Evolutionary conservation across 495 filamentous ascomycete species (phyloP), one percentile per base, ranked within the genome.

Genomic region (Annulohypoxylon maeteangense): DNA sequence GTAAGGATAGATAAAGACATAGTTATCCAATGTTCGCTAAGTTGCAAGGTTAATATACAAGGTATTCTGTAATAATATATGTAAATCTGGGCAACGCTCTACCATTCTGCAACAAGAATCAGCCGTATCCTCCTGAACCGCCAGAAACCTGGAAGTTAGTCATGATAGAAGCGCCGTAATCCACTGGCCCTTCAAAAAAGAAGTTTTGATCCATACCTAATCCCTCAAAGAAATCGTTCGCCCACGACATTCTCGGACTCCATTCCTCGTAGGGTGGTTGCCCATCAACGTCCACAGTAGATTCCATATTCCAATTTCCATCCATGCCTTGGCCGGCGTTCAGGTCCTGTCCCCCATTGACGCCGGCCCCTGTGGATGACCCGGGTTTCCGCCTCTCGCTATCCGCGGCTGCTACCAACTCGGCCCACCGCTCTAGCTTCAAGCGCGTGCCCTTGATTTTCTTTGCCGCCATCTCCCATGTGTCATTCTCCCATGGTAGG

Each of bases 381-480:
- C 60, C 70, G 11, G 66, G 51, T 8, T 25, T 44, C 10, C 62
- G 48, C 5, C 45, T 54, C 58, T 74, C 67, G 4, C 50, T 47
- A 18, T 67, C 62, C 23, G 51, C 63, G 0, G 64, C 36, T 0
- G 76, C 70, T 5, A 77, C 72, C 45, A 78, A 47, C 47, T 79
- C 74, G 2, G 78, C 76, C 68, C 72, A 78, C 12, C 69, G 32
- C 55, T 78, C 76, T 2, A 79, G 62, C 61, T 77, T 79, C 7
- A 58, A 31, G 23, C 75, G 59, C 0, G 76, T 73, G n/a, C 74
- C 75, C n/a, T 47, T 70, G 18, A 79, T 65, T 42, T 78, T 78
- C 23, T 59, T 68, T 5, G 70, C 72, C 10, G 72, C 74, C 31
- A 79, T 60, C 4, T 72, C 71, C 78, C 78, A 79, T 4, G 78